Conservation (phyloP, 495 filamentous ascomycete species). For the Trichoderma orchidacearum region DNA sequence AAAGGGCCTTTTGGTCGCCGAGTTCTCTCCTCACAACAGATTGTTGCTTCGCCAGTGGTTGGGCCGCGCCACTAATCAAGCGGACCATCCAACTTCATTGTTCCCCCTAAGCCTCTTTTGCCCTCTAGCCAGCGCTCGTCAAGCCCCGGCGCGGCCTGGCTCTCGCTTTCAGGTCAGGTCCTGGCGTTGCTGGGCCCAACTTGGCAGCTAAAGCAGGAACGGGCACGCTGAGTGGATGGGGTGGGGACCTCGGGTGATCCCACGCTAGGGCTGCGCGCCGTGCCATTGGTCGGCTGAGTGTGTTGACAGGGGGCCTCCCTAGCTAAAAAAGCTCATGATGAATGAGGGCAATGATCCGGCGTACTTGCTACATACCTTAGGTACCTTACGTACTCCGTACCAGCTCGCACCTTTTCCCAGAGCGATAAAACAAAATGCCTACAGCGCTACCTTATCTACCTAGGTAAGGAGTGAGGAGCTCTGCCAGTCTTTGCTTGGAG, state of each 20-base stretch:
- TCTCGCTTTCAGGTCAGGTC: background rate
- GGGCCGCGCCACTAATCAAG: background rate
- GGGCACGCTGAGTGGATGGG: background rate
- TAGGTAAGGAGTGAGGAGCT: no score
- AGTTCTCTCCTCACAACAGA: background rate
- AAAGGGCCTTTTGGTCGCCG: background rate
- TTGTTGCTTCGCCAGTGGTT: background rate
- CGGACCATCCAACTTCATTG: background rate
- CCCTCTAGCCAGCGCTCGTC: background rate
- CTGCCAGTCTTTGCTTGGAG: no score
- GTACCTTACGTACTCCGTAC: no score
- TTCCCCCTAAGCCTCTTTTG: background rate
- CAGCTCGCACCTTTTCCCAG: no score
- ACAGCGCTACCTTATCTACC: no score
- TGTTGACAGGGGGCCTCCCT: background rate
- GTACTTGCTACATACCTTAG: no score
- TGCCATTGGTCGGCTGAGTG: background rate
- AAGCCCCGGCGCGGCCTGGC: background rate
- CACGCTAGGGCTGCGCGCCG: background rate
- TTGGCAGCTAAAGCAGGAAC: constrained; percentile 1
- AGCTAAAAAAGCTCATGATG: background rate
- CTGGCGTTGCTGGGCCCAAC: background rate
- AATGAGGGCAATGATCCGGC: no score
- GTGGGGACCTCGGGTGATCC: background rate
- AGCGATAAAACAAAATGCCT: no score